Evolutionary conservation across 208 protist genomes (phyloP).

Genomic region (Tritrichomonas musculus): DNA sequence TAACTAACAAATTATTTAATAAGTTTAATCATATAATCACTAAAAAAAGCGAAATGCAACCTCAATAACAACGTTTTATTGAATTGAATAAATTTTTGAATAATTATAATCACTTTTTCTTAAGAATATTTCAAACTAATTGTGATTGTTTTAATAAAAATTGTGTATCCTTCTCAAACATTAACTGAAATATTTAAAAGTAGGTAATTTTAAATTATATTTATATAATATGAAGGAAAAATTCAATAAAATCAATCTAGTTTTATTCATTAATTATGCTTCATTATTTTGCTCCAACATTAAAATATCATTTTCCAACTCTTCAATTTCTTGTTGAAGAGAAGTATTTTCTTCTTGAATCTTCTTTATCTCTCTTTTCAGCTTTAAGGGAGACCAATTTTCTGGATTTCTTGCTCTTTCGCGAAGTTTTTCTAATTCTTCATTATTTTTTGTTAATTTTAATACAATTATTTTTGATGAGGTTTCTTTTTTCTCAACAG

Average conservation of each 20-base stretch:
- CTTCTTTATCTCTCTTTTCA: background rate
- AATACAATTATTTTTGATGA: background rate
- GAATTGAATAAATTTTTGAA: no score
- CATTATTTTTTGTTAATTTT: background rate
- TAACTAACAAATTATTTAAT: no score
- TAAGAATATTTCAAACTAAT: no score
- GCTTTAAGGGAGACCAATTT: background rate
- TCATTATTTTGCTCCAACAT: background rate
- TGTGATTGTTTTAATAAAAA: background rate
- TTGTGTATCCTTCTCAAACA: background rate
- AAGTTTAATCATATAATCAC: no score
- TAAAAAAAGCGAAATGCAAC: no score
- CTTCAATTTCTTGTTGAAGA: background rate
- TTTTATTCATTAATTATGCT: no score
- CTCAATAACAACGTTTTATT: no score
- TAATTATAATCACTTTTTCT: no score
- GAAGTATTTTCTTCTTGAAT: background rate
- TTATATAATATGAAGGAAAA: background rate
- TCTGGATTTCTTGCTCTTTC: background rate
- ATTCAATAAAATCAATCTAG: background rate
- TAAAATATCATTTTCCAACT: background rate
- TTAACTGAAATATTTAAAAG: background rate
- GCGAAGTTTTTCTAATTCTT: background rate
- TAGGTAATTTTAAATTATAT: background rate
- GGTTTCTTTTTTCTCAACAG: background rate